These are phyloP conservation scores for Blastobotrys capitulatus DNA, from an alignment of 1,139 yeast species.

Conservation along the genomic window DNA sequence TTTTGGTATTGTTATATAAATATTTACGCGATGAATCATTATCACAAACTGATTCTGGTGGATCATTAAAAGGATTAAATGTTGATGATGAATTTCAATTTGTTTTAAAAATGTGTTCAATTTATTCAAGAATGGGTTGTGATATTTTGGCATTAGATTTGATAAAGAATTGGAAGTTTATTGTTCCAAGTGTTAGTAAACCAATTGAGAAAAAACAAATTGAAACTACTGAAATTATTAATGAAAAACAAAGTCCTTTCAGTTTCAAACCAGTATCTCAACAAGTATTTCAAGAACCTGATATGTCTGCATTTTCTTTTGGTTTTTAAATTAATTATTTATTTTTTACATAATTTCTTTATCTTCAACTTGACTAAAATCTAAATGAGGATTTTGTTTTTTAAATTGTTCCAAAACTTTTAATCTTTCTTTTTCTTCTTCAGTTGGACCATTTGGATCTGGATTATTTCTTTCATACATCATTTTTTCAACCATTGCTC, in stretches of 20 bases:
- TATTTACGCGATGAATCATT: constrained; percentile 46
- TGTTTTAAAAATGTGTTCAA: constrained; percentile 55
- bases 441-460: constrained; percentile 34
- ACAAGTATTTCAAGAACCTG: constrained; percentile 64
- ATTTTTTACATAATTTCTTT: neutral
- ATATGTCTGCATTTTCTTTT: constrained; percentile 71
- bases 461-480: constrained; percentile 43
- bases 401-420: constrained; percentile 37
- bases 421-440: constrained; percentile 36
- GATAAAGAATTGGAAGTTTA: constrained; percentile 64
- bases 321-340: constrained; percentile 36
- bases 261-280: constrained; percentile 43
- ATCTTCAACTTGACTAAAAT: constrained; percentile 24
- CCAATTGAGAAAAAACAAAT: neutral
- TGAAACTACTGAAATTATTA: neutral
- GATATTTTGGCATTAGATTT: constrained; percentile 66
- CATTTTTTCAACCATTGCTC: constrained; percentile 45
- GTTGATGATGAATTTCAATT: constrained; percentile 48
- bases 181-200: neutral
- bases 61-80: constrained; percentile 1
- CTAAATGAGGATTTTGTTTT: constrained; percentile 41
- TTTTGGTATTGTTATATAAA: constrained; percentile 59
- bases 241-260: neutral
- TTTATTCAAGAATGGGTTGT: constrained; percentile 87
- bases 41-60: constrained; percentile 10